Percentiles rank a stretch among this genome's conserved stretches.
These are phyloP conservation scores for Neofusicoccum umdonicola DNA, from an alignment of 2,329 filamentous ascomycete genomes.

Conservation along the genomic window DNA sequence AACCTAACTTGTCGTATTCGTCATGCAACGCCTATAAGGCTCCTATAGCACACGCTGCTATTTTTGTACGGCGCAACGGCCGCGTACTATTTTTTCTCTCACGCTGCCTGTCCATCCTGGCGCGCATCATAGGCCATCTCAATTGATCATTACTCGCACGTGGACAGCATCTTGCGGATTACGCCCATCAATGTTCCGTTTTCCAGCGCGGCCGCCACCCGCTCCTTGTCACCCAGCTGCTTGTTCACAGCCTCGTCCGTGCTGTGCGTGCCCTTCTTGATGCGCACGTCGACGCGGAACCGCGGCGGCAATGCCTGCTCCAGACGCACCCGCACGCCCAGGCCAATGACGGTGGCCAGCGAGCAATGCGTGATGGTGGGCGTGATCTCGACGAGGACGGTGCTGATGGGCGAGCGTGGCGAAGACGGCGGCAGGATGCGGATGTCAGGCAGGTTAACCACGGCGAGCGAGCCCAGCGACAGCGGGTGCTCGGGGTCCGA, in stretches of 20 bases:
- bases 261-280: conserved; percentile 94
- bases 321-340: conserved; percentile 86
- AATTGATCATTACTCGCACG: conserved; percentile 58
- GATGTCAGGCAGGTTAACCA: conserved; percentile 95
- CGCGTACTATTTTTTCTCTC: neutral
- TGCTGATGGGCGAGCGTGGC: conserved; percentile 62
- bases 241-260: conserved; percentile 96
- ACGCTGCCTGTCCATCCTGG: neutral
- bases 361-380: conserved; percentile 97
- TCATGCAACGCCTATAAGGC: neutral
- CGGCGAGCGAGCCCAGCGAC: conserved; percentile 86
- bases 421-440: conserved; percentile 68
- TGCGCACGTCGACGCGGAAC: conserved; percentile 87
- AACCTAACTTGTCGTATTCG: conserved; percentile 6
- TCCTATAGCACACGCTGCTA: conserved; percentile 9
- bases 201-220: conserved; percentile 90
- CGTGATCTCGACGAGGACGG: conserved; percentile 83
- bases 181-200: conserved; percentile 88
- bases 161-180: conserved; percentile 89
- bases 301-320: conserved; percentile 89
- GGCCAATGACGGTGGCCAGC: conserved; percentile 90
- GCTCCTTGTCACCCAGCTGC: conserved; percentile 93
- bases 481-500: conserved; percentile 96
- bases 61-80: neutral
- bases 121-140: conserved; percentile 6